These are phyloP conservation scores for Phylloporus rhodoxanthus DNA, from an alignment of 768 basidiomycete species.

Conservation along the genomic window DNA sequence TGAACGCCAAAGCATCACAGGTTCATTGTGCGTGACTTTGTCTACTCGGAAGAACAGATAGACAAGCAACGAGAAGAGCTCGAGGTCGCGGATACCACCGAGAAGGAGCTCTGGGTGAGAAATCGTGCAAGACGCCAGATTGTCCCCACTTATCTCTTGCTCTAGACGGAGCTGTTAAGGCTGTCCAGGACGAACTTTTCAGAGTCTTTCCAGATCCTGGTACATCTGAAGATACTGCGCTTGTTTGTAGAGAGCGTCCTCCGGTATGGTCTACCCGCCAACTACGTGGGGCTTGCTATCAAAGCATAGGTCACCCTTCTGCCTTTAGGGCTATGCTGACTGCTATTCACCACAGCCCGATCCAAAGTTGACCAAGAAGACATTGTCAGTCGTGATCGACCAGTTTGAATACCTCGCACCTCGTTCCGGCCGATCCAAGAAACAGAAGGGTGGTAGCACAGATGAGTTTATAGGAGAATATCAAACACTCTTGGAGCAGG, in stretches of 20 bases:
- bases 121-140: neutral
- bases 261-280: slow-evolving; percentile 90
- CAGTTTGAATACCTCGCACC: slow-evolving; percentile 80
- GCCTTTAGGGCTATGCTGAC: slow-evolving; percentile 1
- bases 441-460: slow-evolving; percentile 30
- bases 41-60: slow-evolving; percentile 77
- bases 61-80: slow-evolving; percentile 78
- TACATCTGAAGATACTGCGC: slow-evolving; percentile 87
- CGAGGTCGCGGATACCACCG: slow-evolving; percentile 71
- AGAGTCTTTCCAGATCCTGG: slow-evolving; percentile 89
- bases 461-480: slow-evolving; percentile 88
- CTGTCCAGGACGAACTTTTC: slow-evolving; percentile 94
- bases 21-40: slow-evolving; percentile 93
- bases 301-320: slow-evolving; percentile 46
- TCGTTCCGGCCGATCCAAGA: slow-evolving; percentile 49
- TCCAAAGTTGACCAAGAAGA: slow-evolving; percentile 74
- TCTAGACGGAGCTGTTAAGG: slow-evolving; percentile 83
- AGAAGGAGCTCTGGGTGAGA: slow-evolving; percentile 96
- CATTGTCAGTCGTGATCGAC: slow-evolving; percentile 60
- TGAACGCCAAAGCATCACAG: slow-evolving; percentile 36
- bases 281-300: slow-evolving; percentile 75
- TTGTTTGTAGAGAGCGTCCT: slow-evolving; percentile 94
- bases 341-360: slow-evolving; percentile 58
- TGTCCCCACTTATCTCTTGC: neutral
- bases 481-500: slow-evolving; percentile 88